These are phyloP conservation scores for Hamigera avellanea DNA, from an alignment of 495 filamentous ascomycete species.

Conservation along the genomic window DNA sequence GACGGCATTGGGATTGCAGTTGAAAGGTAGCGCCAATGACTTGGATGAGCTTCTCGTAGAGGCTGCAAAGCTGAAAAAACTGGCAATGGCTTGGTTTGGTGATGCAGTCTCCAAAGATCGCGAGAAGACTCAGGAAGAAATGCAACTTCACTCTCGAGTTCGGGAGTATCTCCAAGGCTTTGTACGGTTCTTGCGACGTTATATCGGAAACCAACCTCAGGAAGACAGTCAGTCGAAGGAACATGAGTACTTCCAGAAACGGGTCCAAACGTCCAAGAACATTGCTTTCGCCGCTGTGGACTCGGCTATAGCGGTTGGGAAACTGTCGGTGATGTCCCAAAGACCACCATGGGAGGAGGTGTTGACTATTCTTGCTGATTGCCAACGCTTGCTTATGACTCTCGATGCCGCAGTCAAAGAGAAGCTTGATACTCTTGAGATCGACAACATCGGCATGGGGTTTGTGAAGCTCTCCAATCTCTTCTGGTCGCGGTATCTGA, in stretches of 20 bases:
- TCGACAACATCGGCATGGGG: slow-evolving; percentile 15
- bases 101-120: slow-evolving; percentile 20
- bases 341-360: slow-evolving; percentile 29
- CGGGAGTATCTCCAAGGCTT: slow-evolving; percentile 31
- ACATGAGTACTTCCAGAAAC: slow-evolving; percentile 17
- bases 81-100: slow-evolving; percentile 42
- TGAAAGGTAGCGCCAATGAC: slow-evolving; percentile 51
- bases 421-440: slow-evolving; percentile 6
- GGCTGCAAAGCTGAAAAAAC: slow-evolving; percentile 50
- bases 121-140: slow-evolving; percentile 6
- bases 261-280: slow-evolving; percentile 20
- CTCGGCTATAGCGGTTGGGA: slow-evolving; percentile 29
- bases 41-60: slow-evolving; percentile 60
- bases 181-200: slow-evolving; percentile 33
- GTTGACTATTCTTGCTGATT: slow-evolving; percentile 25
- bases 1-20: slow-evolving; percentile 41
- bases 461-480: slow-evolving; percentile 59
- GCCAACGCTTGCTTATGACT: slow-evolving; percentile 22
- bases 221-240: slow-evolving; percentile 21
- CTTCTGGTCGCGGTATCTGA: slow-evolving; percentile 56
- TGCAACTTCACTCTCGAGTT: slow-evolving; percentile 12
- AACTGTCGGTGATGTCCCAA: slow-evolving; percentile 27
- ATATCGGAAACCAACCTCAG: slow-evolving; percentile 24
- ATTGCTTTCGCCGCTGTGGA: slow-evolving; percentile 31
- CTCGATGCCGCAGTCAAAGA: slow-evolving; percentile 22